A percentile compares a stretch with the other conserved stretches of the same genome.
phyloP scores from a whole-genome alignment of 2,329 filamentous ascomycete genomes.

The Didymella lethalis region DNA sequence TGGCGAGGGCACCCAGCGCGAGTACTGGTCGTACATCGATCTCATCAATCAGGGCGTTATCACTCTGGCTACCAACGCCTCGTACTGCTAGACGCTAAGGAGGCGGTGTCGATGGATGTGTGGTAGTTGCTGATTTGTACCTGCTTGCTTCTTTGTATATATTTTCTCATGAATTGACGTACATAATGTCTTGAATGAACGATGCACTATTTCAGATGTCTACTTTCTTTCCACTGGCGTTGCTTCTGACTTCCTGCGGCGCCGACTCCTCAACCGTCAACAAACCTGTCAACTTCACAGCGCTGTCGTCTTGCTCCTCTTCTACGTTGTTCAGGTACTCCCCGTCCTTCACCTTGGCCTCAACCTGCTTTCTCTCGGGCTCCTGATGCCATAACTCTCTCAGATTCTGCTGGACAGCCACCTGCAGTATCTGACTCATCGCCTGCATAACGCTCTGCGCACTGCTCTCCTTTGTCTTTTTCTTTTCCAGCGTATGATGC shows the following conservation, averaged over 20 bases:
- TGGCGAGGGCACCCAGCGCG: slow-evolving; percentile 21
- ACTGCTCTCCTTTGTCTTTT: slow-evolving; percentile 20
- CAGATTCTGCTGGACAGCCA: slow-evolving; percentile 12
- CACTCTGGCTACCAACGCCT: slow-evolving; percentile 11
- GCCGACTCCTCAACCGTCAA: background rate
- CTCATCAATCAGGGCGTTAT: slow-evolving; percentile 20
- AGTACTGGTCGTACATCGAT: slow-evolving; percentile 22
- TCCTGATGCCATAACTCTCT: slow-evolving; percentile 25
- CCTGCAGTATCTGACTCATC: slow-evolving; percentile 24
- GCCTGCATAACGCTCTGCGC: slow-evolving; percentile 24
- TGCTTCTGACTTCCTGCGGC: slow-evolving; percentile 2
- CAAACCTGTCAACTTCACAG: background rate
- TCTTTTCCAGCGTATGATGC: slow-evolving; percentile 38
- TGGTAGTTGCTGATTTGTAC: background rate
- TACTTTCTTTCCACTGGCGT: background rate
- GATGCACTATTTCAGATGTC: background rate
- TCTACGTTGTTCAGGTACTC: background rate
- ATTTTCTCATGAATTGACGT: background rate
- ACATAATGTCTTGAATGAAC: background rate
- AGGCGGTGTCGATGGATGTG: background rate
- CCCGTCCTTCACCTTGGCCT: background rate
- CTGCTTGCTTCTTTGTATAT: background rate
- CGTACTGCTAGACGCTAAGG: slow-evolving; percentile 4
- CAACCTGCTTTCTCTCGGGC: slow-evolving; percentile 5
- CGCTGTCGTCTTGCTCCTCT: background rate